These are phyloP conservation scores for Thalia dealbata DNA, from an alignment of 176 grass and related monocot species.

Conservation along the genomic window DNA sequence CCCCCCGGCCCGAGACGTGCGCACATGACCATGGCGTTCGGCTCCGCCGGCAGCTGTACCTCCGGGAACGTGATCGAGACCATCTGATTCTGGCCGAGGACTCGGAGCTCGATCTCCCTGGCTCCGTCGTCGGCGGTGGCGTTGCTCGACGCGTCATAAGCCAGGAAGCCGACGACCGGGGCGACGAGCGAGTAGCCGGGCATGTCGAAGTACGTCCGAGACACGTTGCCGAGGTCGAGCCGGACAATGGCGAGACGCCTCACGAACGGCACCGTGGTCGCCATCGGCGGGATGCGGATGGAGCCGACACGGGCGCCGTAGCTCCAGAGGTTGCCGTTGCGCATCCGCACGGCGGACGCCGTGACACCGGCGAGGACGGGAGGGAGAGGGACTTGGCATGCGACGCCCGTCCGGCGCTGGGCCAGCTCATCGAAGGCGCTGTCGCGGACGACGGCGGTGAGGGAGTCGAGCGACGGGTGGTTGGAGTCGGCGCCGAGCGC, in stretches of 20 bases:
- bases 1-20: not conserved
- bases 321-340: slow-evolving; percentile 11
- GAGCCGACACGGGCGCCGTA: not conserved
- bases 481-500: not conserved
- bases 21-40: not conserved
- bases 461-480: not conserved
- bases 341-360: slow-evolving; percentile 4
- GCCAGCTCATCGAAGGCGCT: not conserved
- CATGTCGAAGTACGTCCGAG: not conserved
- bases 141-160: slow-evolving; percentile 9
- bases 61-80: slow-evolving; percentile 7
- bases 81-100: not conserved
- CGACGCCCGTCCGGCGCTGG: not conserved
- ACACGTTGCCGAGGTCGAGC: slow-evolving; percentile 13
- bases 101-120: not conserved
- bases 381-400: not conserved
- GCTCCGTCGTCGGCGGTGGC: not conserved
- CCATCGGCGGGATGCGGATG: slow-evolving; percentile 10
- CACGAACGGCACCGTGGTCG: slow-evolving; percentile 1
- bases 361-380: slow-evolving; percentile 1
- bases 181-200: slow-evolving; percentile 13
- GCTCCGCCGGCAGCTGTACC: not conserved
- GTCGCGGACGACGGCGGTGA: slow-evolving; percentile 6
- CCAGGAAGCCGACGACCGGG: slow-evolving; percentile 12
- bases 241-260: slow-evolving; percentile 18